phyloP scores from a whole-genome alignment of 495 filamentous ascomycete species.

The Penicillium cinerascens region DNA sequence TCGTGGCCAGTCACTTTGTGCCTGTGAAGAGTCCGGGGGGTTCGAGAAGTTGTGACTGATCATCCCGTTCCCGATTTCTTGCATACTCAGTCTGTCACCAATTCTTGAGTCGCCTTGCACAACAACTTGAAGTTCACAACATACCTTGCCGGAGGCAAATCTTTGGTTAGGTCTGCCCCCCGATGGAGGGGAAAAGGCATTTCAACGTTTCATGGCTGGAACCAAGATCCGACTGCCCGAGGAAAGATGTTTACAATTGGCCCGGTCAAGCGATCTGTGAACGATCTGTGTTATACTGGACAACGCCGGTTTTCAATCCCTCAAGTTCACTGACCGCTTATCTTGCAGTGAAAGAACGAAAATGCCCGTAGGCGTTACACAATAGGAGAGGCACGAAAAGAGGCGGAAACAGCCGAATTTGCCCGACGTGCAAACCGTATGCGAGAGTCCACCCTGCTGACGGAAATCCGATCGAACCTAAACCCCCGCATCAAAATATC shows the following conservation, averaged over 20 bases:
- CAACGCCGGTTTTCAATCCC: not conserved
- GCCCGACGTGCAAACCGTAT: not conserved
- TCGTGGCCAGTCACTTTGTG: slow-evolving; percentile 1
- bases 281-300: not conserved
- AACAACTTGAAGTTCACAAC: not conserved
- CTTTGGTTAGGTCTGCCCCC: not conserved
- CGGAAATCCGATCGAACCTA: not conserved
- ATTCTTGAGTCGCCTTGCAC: not conserved
- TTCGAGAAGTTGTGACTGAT: slow-evolving; percentile 13
- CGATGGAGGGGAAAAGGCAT: not conserved
- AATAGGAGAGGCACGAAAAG: not conserved
- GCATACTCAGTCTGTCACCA: not conserved
- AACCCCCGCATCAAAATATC: not conserved
- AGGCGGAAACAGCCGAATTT: not conserved
- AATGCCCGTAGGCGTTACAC: not conserved
- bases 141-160: not conserved
- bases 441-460: not conserved
- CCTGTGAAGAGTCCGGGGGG: slow-evolving; percentile 5
- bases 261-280: not conserved
- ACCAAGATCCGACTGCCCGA: not conserved
- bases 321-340: not conserved
- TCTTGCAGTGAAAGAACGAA: not conserved
- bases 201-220: not conserved
- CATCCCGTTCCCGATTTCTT: slow-evolving; percentile 4
- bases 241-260: not conserved